Conservation (phyloP, 2,329 filamentous ascomycete species). For the Westerdykella aurantiaca region DNA sequence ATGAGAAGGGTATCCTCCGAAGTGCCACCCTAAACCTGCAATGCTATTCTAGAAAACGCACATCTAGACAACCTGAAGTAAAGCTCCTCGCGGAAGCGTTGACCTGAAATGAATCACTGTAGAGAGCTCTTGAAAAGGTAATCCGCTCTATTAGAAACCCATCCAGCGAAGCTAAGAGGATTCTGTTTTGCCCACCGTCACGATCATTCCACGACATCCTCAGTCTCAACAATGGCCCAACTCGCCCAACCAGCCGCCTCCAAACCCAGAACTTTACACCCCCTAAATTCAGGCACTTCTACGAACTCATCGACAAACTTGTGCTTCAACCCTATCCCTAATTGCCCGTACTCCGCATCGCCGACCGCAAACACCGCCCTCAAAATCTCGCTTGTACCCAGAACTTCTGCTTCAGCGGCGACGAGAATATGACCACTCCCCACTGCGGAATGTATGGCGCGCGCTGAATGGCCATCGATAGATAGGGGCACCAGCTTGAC, state of each 20-base stretch:
- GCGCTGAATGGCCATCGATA: conserved; percentile 16
- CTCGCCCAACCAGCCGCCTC: conserved; percentile 24
- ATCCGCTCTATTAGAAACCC: too few relatives aligned
- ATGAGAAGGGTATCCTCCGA: too few relatives aligned
- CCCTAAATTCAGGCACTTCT: conserved; percentile 16
- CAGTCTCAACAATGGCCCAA: conserved; percentile 9
- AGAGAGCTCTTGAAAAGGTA: too few relatives aligned
- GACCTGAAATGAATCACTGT: too few relatives aligned
- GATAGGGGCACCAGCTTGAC: conserved; percentile 18
- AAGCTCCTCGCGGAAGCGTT: too few relatives aligned
- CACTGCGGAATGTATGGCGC: conserved; percentile 20
- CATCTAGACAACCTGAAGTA: too few relatives aligned
- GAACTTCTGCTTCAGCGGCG: conserved; percentile 13
- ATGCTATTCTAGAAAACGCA: too few relatives aligned
- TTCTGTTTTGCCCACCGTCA: too few relatives aligned
- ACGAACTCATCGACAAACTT: conserved; percentile 17
- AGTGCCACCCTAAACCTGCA: too few relatives aligned
- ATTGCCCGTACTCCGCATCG: conserved; percentile 18
- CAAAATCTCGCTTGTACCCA: not conserved
- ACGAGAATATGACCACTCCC: conserved; percentile 27
- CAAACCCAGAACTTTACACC: conserved; percentile 12
- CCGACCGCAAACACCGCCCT: conserved; percentile 24
- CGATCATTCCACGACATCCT: not conserved
- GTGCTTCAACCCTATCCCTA: conserved; percentile 11
- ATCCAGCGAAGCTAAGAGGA: too few relatives aligned